Conservation (phyloP, 2,329 filamentous ascomycete species). For the Monilinia fructicola region DNA sequence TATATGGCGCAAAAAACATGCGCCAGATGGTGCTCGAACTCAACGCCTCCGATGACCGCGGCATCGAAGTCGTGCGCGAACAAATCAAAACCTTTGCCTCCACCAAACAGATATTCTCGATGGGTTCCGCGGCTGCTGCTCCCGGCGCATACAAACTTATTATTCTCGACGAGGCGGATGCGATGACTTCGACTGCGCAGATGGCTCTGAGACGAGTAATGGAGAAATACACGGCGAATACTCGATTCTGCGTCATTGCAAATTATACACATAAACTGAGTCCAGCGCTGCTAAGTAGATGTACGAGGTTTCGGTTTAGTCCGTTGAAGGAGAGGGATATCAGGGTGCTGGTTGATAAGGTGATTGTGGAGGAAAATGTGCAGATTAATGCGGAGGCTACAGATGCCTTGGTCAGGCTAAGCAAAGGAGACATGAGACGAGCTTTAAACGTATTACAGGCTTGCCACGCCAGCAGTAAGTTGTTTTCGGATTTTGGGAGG, state of each 20-base stretch:
- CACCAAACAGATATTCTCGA: slow-evolving; percentile 91
- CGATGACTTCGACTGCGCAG: slow-evolving; percentile 98
- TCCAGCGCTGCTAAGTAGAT: slow-evolving; percentile 86
- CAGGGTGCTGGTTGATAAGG: slow-evolving; percentile 78
- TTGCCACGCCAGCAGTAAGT: slow-evolving; percentile 86
- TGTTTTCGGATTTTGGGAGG: neutral
- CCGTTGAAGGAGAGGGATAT: slow-evolving; percentile 90
- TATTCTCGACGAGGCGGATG: slow-evolving; percentile 97
- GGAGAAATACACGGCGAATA: slow-evolving; percentile 99
- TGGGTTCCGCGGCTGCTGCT: slow-evolving; percentile 52
- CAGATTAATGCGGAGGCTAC: slow-evolving; percentile 79
- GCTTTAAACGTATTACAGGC: slow-evolving; percentile 95
- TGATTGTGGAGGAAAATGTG: slow-evolving; percentile 83
- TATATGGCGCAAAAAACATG: slow-evolving; percentile 90
- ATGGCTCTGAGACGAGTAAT: slow-evolving; percentile 97
- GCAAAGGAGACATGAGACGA: slow-evolving; percentile 93
- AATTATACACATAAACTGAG: slow-evolving; percentile 99
- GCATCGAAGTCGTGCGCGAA: slow-evolving; percentile 96
- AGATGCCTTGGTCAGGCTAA: slow-evolving; percentile 79
- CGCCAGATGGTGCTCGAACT: slow-evolving; percentile 98
- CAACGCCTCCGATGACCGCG: slow-evolving; percentile 94
- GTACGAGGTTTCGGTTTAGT: slow-evolving; percentile 92
- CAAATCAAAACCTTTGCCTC: slow-evolving; percentile 99
- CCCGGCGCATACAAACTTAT: slow-evolving; percentile 90
- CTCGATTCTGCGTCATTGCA: slow-evolving; percentile 95